A percentile compares a stretch with the other conserved stretches of the same genome.
These are phyloP conservation scores for Lyophyllum decastes DNA, from an alignment of 768 basidiomycete species.

Conservation along the genomic window DNA sequence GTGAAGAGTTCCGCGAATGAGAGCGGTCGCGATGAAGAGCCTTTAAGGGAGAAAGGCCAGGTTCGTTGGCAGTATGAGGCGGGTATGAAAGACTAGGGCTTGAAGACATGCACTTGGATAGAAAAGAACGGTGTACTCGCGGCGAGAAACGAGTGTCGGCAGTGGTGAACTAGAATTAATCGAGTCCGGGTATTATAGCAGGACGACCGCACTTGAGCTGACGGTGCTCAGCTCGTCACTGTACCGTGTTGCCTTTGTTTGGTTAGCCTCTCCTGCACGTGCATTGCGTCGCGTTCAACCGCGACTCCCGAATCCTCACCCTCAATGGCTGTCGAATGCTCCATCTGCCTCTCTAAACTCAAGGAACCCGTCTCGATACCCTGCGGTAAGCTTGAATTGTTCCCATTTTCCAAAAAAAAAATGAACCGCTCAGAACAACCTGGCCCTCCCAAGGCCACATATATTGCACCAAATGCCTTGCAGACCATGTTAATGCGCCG, in stretches of 20 bases:
- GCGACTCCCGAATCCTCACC: background rate
- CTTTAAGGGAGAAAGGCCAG: slow-evolving; percentile 32
- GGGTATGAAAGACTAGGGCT: slow-evolving; percentile 23
- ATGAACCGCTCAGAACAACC: background rate
- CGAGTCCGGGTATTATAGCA: slow-evolving; percentile 7
- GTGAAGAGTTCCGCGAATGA: slow-evolving; percentile 44
- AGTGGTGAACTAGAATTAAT: slow-evolving; percentile 3
- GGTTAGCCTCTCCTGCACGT: background rate
- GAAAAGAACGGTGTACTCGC: slow-evolving; percentile 7
- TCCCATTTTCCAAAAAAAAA: background rate
- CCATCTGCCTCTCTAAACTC: slow-evolving; percentile 55
- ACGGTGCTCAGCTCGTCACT: slow-evolving; percentile 10
- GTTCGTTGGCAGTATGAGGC: slow-evolving; percentile 12
- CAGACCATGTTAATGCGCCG: slow-evolving; percentile 37
- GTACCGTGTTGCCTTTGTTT: slow-evolving; percentile 7
- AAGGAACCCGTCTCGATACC: slow-evolving; percentile 60
- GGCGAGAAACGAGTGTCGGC: slow-evolving; percentile 13
- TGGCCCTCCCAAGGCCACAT: slow-evolving; percentile 50
- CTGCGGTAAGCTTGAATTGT: slow-evolving; percentile 49
- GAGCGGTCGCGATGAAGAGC: slow-evolving; percentile 32
- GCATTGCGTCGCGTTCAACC: background rate
- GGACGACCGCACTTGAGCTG: background rate
- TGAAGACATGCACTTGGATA: slow-evolving; percentile 34
- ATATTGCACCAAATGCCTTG: slow-evolving; percentile 62
- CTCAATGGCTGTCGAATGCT: slow-evolving; percentile 40